Base-by-base conservation (phyloP, 208 protist species). In the Wallacemonas sp. region DNA sequence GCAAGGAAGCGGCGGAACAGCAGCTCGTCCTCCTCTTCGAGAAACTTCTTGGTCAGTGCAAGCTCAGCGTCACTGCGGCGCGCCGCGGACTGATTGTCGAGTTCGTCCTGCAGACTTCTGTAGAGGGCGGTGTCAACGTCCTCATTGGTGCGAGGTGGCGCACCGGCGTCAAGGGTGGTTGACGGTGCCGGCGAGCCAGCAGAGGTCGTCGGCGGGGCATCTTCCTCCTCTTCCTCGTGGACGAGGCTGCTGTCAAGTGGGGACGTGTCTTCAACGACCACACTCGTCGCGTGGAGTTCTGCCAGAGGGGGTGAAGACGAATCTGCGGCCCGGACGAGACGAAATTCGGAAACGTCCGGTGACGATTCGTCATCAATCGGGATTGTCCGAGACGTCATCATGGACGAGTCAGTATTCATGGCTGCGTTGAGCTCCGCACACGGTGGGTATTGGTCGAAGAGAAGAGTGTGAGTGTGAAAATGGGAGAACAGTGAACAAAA, bases 331-430 rank as follows among this genome's bases (percentile, higher is more conserved):
- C 52, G 30, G 6, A 58, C n/a, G 14, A 58, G 8, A 16, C 52
- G 32, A 24, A 58, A 58, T 19, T 58, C 52, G 32, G 52, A 39
- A 9, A 21, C 19, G 26, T 33, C 52, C 26, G 52, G 32, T 5
- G 75, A 72, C 41, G 75, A 67, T 19, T 61, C 52, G 41, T 74
- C 61, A 43, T 72, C 69, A 11, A 38, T 9, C 1, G 68, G 69
- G 38, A 83, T 67, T 56, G 81, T 69, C 19, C 68, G 68, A 0
- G 81, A 76, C 56, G 78, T 61, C 36, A 73, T 34, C 32, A 34
- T 17, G 16, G 61, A 29, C n/a, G 54, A 41, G 9, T 70, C 57
- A 16, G 61, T 38, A 12, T 32, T n/a, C 58, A 74, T 33, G 33
- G 44, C 14, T n/a, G 26, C 1, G 43, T 41, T 41, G 36, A 14